Evolutionary conservation across 495 filamentous ascomycete species (phyloP), one percentile per base, ranked within the genome.

Genomic region (Jackrogersella multiformis): DNA sequence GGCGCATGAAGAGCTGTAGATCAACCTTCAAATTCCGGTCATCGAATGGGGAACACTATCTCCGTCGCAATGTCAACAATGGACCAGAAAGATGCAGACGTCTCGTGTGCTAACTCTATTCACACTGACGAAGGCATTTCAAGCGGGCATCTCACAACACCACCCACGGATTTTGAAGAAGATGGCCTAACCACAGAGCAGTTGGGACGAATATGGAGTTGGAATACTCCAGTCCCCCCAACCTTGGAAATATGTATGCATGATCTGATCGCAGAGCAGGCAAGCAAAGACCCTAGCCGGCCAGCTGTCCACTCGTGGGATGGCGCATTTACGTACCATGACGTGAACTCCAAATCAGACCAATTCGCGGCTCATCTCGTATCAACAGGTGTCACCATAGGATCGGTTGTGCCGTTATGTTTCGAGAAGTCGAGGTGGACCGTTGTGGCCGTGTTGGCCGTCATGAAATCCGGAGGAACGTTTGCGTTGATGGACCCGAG

Each of bases 351-450:
- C 0, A 66, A 82, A 26, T 81, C 86, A 61, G 78, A 66, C 69
- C 74, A 70, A 12, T 68, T 90, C 21, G 86, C 86, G 3, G 74
- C 79, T 24, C 73, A 71, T 16, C 78, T 84, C 6, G 28, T 70
- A 10, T 61, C 69, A 9, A 28, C 60, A 13, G 85, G 86, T 24
- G 78, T 88, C 39, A 73, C 68, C 1, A 77, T 79, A 8, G 85
- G 80, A 20, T 75, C 64, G 15, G 66, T 80, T 13, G 77, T 88
- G 10, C 83, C 83, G 0, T 64, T 89, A 15, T 85, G 80, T 64
- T 80, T 87, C 21, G 81, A 87, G 51, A 88, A 88, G 67, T 85
- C 81, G 15, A 76, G 74, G 46, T 83, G 81, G 82, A 80, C 82
- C 2, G 66, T 83, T 16, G 77, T 87, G 26, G 79, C 82, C 0